A percentile compares a stretch with the other conserved stretches of the same genome.
These are phyloP conservation scores for Lizonia empirigonia DNA, from an alignment of 2,329 filamentous ascomycete genomes.

Conservation along the genomic window DNA sequence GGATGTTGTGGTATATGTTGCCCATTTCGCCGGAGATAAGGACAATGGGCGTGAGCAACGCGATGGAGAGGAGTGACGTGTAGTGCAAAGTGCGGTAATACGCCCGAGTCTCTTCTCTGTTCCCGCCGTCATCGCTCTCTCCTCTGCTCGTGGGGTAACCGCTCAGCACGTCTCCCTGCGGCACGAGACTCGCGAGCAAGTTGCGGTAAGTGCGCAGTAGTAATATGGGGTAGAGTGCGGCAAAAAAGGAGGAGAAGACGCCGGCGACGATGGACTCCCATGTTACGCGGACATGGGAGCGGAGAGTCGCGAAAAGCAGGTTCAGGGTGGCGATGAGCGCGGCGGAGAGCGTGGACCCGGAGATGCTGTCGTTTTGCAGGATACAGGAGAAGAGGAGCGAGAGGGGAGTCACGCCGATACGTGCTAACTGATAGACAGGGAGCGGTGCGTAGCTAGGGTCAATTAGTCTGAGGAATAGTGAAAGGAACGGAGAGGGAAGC, in stretches of 20 bases:
- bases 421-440: slow-evolving; percentile 59
- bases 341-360: slow-evolving; percentile 56
- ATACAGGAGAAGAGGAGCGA: slow-evolving; percentile 56
- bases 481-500: slow-evolving; percentile 12
- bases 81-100: slow-evolving; percentile 61
- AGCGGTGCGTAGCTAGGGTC: slow-evolving; percentile 55
- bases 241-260: slow-evolving; percentile 59
- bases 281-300: slow-evolving; percentile 54
- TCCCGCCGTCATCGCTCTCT: slow-evolving; percentile 35
- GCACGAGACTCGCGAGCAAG: slow-evolving; percentile 53
- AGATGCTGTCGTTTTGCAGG: slow-evolving; percentile 54
- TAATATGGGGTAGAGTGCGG: slow-evolving; percentile 58
- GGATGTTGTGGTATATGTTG: slow-evolving; percentile 59
- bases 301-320: slow-evolving; percentile 56
- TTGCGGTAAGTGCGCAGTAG: slow-evolving; percentile 57
- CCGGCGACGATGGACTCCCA: slow-evolving; percentile 59
- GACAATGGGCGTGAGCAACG: slow-evolving; percentile 57
- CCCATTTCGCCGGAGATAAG: slow-evolving; percentile 57
- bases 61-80: slow-evolving; percentile 56
- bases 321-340: slow-evolving; percentile 58
- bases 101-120: slow-evolving; percentile 56
- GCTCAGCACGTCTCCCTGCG: slow-evolving; percentile 53
- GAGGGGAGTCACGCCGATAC: slow-evolving; percentile 58
- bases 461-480: slow-evolving; percentile 10
- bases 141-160: slow-evolving; percentile 41